Conservation (phyloP, 805 yeast species). For the Starmerella ratchasimensis region DNA sequence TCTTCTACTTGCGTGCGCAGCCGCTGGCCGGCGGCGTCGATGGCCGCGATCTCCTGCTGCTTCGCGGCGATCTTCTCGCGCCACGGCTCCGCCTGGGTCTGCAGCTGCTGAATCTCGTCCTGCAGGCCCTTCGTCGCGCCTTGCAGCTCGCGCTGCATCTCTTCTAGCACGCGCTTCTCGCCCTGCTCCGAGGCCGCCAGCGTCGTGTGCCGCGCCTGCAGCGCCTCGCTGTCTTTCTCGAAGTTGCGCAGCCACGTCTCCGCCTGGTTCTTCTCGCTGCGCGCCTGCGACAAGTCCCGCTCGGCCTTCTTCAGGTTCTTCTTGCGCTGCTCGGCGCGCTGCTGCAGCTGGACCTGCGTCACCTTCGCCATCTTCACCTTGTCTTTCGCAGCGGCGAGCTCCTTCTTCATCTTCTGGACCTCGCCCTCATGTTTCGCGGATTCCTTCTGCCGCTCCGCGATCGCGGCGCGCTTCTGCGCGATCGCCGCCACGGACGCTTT, state of each 20-base stretch:
- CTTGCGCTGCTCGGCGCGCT: slow-evolving; percentile 53
- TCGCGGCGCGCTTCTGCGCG: slow-evolving; percentile 14
- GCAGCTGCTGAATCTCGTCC: slow-evolving; percentile 47
- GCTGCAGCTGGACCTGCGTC: slow-evolving; percentile 57
- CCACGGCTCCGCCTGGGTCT: slow-evolving; percentile 72
- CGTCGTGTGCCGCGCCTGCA: slow-evolving; percentile 33
- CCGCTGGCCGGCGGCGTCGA: slow-evolving; percentile 51
- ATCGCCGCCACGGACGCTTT: slow-evolving; percentile 20
- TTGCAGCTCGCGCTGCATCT: slow-evolving; percentile 50
- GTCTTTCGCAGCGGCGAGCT: slow-evolving; percentile 23
- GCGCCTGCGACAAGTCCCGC: slow-evolving; percentile 25
- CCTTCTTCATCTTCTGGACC: slow-evolving; percentile 20
- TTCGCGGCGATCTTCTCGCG: slow-evolving; percentile 43
- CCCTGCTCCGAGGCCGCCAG: slow-evolving; percentile 36
- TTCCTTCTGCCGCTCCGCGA: slow-evolving; percentile 1
- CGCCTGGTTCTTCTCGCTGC: slow-evolving; percentile 32
- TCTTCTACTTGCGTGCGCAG: slow-evolving; percentile 52
- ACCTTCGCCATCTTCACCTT: slow-evolving; percentile 34
- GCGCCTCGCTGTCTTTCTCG: slow-evolving; percentile 22
- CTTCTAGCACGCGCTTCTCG: slow-evolving; percentile 36
- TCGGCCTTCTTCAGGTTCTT: slow-evolving; percentile 29
- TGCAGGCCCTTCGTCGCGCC: slow-evolving; percentile 61
- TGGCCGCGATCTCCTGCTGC: slow-evolving; percentile 34
- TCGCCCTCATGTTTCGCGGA: neutral
- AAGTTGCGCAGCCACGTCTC: slow-evolving; percentile 30